Evolutionary conservation across 2,329 filamentous ascomycete genomes (phyloP).

Genomic region (Xylariales sp.): DNA sequence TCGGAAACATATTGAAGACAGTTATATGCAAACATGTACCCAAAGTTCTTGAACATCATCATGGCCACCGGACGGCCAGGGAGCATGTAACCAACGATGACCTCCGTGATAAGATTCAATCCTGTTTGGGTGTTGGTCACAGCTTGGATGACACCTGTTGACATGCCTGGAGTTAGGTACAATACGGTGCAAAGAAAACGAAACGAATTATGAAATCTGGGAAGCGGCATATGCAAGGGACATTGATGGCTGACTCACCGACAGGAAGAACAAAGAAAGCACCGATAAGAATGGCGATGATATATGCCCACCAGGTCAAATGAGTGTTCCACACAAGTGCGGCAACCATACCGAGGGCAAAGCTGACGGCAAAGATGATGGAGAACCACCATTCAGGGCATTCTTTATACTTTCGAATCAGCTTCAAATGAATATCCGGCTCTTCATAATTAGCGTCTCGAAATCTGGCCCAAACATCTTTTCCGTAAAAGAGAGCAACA

Average conservation of each 20-base stretch:
- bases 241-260: too few relatives aligned
- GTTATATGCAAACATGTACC: constrained; percentile 42
- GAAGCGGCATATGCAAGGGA: too few relatives aligned
- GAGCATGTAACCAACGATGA: constrained; percentile 69
- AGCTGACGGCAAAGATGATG: constrained; percentile 39
- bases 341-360: constrained; percentile 41
- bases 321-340: constrained; percentile 32
- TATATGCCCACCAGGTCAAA: constrained; percentile 38
- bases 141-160: constrained; percentile 41
- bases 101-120: constrained; percentile 60
- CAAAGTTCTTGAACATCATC: constrained; percentile 73
- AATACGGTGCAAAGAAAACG: too few relatives aligned
- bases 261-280: constrained; percentile 35
- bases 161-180: too few relatives aligned
- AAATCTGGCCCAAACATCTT: constrained; percentile 40
- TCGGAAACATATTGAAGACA: constrained; percentile 43
- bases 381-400: constrained; percentile 56
- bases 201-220: too few relatives aligned
- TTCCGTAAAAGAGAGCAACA: constrained; percentile 46
- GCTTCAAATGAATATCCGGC: constrained; percentile 45
- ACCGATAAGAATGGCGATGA: constrained; percentile 35
- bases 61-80: constrained; percentile 66
- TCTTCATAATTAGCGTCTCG: constrained; percentile 31
- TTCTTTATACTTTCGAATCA: constrained; percentile 53
- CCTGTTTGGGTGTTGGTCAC: constrained; percentile 44